Evolutionary conservation across 768 basidiomycete species (phyloP), one percentile per base, ranked within the genome.

Genomic region (Kwoniella mangroviensis): DNA sequence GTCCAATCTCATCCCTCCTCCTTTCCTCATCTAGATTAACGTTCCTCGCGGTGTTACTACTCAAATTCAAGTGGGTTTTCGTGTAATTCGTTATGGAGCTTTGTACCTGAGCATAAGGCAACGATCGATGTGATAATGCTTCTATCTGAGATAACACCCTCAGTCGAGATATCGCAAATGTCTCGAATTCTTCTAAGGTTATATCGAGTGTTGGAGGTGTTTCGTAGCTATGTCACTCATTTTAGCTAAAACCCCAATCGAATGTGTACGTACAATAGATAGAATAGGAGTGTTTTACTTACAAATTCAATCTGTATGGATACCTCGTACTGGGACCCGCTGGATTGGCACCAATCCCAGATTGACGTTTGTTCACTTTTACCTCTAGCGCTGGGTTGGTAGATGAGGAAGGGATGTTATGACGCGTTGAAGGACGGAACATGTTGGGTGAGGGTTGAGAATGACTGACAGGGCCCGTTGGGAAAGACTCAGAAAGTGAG

Each of bases 101-200:
- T 21, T 42, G 51, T 24, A 73, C 58, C 45, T 76, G 78, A 15
- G 74, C 49, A 26, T 72, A 68, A 12, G 77, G 75, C 24, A 78
- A 71, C 0, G 79, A 76, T 12, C 77, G 78, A 56, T 79, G 75
- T 11, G 69, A 73, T 41, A 81, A 75, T 2, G 77, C 71, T 58
- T 75, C 75, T 62, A 77, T 78, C 52, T 75, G 70, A 41, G 77
- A 74, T 15, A 79, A 62, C 21, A 79, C 77, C 68, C 71, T 49
- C 42, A 99, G 87, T 45, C 97, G 86, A 74, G 96, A 89, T 22
- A 99, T 86, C 0, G 97, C 97, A 79, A 87, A 92, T 2, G 87
- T 90, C 81, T 99, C 97, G 75, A 99, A 99, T 72, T 98, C 92
- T 81, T 98, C 97, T 19, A 98, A 86, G 1, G 94, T 94, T 21